These are phyloP conservation scores for Capsicum pubescens DNA, from an alignment of 257 asterid genomes.

Conservation along the genomic window DNA sequence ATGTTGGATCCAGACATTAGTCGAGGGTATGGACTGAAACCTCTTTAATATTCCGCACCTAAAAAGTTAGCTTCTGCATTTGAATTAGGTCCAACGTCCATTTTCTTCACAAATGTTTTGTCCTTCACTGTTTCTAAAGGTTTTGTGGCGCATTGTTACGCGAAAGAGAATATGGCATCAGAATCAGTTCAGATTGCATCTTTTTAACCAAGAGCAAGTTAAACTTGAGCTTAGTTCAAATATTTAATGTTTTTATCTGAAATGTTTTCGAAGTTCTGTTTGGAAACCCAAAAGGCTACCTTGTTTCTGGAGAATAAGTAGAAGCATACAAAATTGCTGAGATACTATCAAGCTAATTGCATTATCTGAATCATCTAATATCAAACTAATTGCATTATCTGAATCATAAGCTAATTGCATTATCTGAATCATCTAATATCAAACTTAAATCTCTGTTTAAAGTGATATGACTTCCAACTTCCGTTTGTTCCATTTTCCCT, in stretches of 20 bases:
- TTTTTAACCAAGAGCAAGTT: neutral
- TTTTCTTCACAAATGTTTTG: neutral
- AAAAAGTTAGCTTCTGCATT: neutral
- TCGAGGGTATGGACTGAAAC: neutral
- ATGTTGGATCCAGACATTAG: neutral
- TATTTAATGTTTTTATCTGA: neutral
- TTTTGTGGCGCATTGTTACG: neutral
- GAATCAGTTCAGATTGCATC: neutral
- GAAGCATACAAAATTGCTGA: neutral
- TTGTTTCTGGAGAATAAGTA: slow-evolving; percentile 14
- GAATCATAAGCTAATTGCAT: too few species aligned
- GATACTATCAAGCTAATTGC: neutral
- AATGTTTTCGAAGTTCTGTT: neutral
- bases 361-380: neutral
- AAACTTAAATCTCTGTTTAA: neutral
- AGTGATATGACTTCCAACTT: neutral
- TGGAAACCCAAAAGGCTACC: neutral
- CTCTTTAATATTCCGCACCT: neutral
- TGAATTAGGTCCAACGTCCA: neutral
- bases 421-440: too few species aligned
- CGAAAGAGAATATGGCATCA: too few species aligned
- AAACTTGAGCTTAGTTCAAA: neutral
- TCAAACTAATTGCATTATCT: too few species aligned
- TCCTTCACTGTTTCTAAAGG: neutral
- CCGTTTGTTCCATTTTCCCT: neutral